phyloP scores from a whole-genome alignment of 2,329 filamentous ascomycete genomes.

The Hymenoscyphus salicellus region DNA sequence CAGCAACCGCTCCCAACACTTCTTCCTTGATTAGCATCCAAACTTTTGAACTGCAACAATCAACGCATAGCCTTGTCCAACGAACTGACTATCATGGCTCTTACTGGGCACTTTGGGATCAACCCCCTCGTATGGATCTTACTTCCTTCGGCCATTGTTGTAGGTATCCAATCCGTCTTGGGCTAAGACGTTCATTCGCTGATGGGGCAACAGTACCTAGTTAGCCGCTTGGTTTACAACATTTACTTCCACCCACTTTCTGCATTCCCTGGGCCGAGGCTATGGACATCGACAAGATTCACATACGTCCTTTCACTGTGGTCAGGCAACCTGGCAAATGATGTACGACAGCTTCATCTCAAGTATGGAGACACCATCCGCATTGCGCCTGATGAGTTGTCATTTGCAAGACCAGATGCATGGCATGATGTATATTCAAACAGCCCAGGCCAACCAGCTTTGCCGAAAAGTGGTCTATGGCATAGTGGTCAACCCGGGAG shows the following conservation, averaged over 20 bases:
- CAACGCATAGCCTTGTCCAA: too few species aligned
- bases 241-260: slow-evolving; percentile 34
- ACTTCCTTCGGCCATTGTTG: too few species aligned
- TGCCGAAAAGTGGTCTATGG: slow-evolving; percentile 7
- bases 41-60: too few species aligned
- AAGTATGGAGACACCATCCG: slow-evolving; percentile 14
- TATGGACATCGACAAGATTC: slow-evolving; percentile 26
- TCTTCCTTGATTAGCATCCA: too few species aligned
- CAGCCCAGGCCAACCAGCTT: neutral
- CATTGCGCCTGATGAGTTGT: slow-evolving; percentile 32
- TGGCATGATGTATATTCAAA: slow-evolving; percentile 25
- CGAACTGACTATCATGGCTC: too few species aligned
- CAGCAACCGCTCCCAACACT: too few species aligned
- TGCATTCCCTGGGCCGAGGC: slow-evolving; percentile 31
- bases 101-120: too few species aligned
- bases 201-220: neutral
- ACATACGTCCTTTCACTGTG: neutral
- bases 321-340: neutral
- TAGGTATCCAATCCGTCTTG: too few species aligned
- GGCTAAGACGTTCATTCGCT: too few species aligned
- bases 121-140: too few species aligned
- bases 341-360: slow-evolving; percentile 9
- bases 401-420: slow-evolving; percentile 29
- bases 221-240: slow-evolving; percentile 5
- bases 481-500: slow-evolving; percentile 6